A percentile compares a stretch with the other conserved stretches of the same genome.
Evolutionary conservation across 768 basidiomycete species (phyloP).

Genomic region (Neoboletus magnificus): DNA sequence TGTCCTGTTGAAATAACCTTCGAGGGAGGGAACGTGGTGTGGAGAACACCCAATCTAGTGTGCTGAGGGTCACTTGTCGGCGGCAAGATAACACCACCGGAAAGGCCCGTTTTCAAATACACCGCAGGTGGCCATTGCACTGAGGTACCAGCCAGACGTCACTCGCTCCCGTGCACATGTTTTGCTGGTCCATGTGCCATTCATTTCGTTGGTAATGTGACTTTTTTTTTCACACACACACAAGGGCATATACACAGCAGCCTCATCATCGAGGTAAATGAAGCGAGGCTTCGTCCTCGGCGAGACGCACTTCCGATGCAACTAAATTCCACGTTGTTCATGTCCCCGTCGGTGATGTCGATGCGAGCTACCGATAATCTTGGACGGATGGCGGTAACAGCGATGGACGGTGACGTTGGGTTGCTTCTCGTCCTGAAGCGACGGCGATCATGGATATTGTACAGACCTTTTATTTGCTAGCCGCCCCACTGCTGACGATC

Average conservation of each 20-base stretch:
- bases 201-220: conserved; percentile 14
- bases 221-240: neutral
- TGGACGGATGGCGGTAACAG: neutral
- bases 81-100: conserved; percentile 20
- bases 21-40: conserved; percentile 32
- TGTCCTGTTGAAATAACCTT: conserved; percentile 27
- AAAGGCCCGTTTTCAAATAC: conserved; percentile 24
- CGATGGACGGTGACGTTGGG: conserved; percentile 10
- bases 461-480: neutral
- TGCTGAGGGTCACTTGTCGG: conserved; percentile 1
- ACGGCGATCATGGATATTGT: conserved; percentile 16
- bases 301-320: conserved; percentile 10
- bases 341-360: conserved; percentile 8
- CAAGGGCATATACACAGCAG: neutral
- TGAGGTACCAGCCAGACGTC: conserved; percentile 18
- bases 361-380: conserved; percentile 4
- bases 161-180: conserved; percentile 19
- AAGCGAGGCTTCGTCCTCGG: conserved; percentile 13
- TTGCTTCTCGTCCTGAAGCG: neutral
- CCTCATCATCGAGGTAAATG: neutral
- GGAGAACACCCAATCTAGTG: conserved; percentile 19
- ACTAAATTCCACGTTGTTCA: conserved; percentile 7
- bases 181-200: conserved; percentile 20
- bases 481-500: neutral
- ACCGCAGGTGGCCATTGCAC: neutral